phyloP scores from a whole-genome alignment of 2,329 filamentous ascomycete genomes.

The Bisporella sp. region DNA sequence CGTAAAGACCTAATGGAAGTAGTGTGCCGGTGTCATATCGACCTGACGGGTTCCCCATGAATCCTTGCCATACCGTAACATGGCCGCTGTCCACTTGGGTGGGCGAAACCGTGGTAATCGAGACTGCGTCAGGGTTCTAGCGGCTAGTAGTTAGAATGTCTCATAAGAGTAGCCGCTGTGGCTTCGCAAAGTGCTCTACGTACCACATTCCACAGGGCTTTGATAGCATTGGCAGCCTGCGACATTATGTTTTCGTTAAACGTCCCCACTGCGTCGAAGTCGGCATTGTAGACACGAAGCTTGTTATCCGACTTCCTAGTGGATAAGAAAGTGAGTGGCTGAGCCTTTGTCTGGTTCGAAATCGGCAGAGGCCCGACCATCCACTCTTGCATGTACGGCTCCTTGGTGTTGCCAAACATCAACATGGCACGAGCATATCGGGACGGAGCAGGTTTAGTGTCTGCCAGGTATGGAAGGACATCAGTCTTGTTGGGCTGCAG shows the following conservation, averaged over 20 bases:
- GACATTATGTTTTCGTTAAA: too few species aligned
- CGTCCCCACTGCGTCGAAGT: too few species aligned
- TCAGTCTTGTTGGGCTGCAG: conserved; percentile 12
- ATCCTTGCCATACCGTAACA: too few species aligned
- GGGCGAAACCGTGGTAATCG: too few species aligned
- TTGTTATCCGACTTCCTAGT: conserved; percentile 27
- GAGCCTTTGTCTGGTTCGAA: neutral
- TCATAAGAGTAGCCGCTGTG: too few species aligned
- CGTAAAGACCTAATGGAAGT: conserved; percentile 39
- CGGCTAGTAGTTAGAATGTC: too few species aligned
- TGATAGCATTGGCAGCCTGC: too few species aligned
- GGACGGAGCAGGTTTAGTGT: conserved; percentile 1
- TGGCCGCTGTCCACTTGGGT: too few species aligned
- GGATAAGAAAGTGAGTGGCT: conserved; percentile 5
- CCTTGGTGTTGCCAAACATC: conserved; percentile 1
- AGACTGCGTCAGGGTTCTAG: too few species aligned
- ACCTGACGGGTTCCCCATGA: neutral
- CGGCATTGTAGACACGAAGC: conserved; percentile 36
- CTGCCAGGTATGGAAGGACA: conserved; percentile 7
- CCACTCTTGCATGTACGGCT: conserved; percentile 1
- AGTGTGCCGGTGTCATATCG: conserved; percentile 25
- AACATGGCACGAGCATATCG: conserved; percentile 9
- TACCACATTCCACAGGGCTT: too few species aligned
- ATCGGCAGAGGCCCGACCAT: conserved; percentile 12
- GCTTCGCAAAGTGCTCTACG: too few species aligned